Evolutionary conservation across 106 monocot species (phyloP).

Genomic region (Platanthera zijinensis): DNA sequence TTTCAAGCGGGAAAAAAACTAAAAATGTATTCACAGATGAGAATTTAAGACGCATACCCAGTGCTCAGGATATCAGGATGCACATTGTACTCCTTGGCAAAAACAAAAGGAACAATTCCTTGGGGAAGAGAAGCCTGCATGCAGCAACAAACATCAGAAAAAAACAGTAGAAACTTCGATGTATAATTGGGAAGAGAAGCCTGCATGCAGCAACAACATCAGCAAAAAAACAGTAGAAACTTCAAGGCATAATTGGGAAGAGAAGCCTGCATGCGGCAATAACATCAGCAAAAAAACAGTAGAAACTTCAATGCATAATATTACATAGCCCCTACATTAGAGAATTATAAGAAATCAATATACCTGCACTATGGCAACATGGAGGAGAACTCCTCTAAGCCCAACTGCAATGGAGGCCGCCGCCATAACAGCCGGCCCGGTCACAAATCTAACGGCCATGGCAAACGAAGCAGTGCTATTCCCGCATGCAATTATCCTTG

Average conservation of each 20-base stretch:
- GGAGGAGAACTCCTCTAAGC: slow-evolving; percentile 18
- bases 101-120: slow-evolving; percentile 28
- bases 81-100: slow-evolving; percentile 28
- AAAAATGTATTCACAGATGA: background rate
- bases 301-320: background rate
- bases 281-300: background rate
- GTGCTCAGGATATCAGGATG: slow-evolving; percentile 29
- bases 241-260: background rate
- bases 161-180: background rate
- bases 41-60: slow-evolving; percentile 9
- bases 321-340: background rate
- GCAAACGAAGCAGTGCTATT: slow-evolving; percentile 16
- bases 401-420: slow-evolving; percentile 20
- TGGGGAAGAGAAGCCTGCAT: slow-evolving; percentile 21
- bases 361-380: slow-evolving; percentile 26
- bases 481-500: slow-evolving; percentile 25
- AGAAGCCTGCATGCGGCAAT: slow-evolving; percentile 8
- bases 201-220: slow-evolving; percentile 3
- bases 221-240: background rate
- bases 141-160: background rate
- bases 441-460: slow-evolving; percentile 21
- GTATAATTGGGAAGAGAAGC: slow-evolving; percentile 17
- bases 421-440: slow-evolving; percentile 25
- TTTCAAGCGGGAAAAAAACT: background rate
- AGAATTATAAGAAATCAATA: background rate